phyloP scores from a whole-genome alignment of 495 filamentous ascomycete genomes.

The Aspergillus wentii region DNA sequence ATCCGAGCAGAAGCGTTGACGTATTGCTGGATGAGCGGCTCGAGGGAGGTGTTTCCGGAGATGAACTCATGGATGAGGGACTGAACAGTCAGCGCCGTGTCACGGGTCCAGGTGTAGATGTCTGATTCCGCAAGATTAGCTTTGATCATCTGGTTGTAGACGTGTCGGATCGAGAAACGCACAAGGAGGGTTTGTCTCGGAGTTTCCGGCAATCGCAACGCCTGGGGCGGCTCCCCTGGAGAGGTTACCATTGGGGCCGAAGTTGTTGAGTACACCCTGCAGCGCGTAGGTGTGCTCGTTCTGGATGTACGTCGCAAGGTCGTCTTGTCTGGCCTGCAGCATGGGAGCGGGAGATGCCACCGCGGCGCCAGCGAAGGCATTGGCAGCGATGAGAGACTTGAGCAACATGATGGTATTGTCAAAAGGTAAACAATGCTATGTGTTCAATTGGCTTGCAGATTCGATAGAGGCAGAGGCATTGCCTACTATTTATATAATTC shows the following conservation, averaged over 20 bases:
- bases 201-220: constrained; percentile 52
- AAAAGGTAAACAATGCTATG: no score
- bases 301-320: constrained; percentile 48
- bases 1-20: constrained; percentile 49
- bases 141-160: background rate
- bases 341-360: background rate
- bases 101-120: constrained; percentile 60
- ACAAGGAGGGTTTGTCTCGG: constrained; percentile 51
- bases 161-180: constrained; percentile 9
- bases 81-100: constrained; percentile 52
- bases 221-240: constrained; percentile 43
- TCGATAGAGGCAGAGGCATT: no score
- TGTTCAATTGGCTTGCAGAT: no score
- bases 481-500: no score
- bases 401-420: background rate
- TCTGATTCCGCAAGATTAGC: constrained; percentile 34
- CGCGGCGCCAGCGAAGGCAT: background rate
- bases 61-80: constrained; percentile 48
- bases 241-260: constrained; percentile 45
- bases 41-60: constrained; percentile 37
- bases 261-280: constrained; percentile 53
- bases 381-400: background rate
- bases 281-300: constrained; percentile 48
- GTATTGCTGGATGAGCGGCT: constrained; percentile 49
- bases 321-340: background rate